Conservation (phyloP, 2,329 filamentous ascomycete species). For the Phoma herbarum region DNA sequence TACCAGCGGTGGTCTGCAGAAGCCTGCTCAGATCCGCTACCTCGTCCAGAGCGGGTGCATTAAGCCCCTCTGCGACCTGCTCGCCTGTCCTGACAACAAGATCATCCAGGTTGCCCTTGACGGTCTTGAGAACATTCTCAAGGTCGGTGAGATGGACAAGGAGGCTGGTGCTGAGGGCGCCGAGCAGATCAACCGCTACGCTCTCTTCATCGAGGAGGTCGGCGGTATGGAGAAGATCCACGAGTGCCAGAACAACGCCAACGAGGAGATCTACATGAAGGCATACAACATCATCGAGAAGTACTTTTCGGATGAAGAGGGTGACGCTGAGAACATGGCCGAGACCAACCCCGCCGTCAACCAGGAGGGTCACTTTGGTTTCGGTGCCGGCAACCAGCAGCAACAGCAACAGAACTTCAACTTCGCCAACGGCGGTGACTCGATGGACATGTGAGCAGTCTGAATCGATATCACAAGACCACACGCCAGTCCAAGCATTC, state of each 20-base stretch:
- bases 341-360: slow-evolving; percentile 77
- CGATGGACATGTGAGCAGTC: slow-evolving; percentile 74
- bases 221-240: slow-evolving; percentile 99
- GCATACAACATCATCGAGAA: slow-evolving; percentile 99
- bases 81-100: slow-evolving; percentile 98
- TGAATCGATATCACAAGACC: not conserved
- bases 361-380: slow-evolving; percentile 80
- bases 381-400: slow-evolving; percentile 68
- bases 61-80: slow-evolving; percentile 93
- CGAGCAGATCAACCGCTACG: slow-evolving; percentile 91
- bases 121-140: slow-evolving; percentile 98
- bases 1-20: slow-evolving; percentile 95
- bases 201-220: slow-evolving; percentile 97
- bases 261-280: slow-evolving; percentile 99
- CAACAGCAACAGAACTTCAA: slow-evolving; percentile 84
- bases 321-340: slow-evolving; percentile 77
- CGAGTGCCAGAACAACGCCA: slow-evolving; percentile 99
- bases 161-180: slow-evolving; percentile 73
- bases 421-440: slow-evolving; percentile 82
- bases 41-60: slow-evolving; percentile 94
- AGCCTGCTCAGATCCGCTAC: slow-evolving; percentile 98
- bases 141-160: slow-evolving; percentile 99
- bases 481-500: slow-evolving; percentile 9
- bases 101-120: slow-evolving; percentile 99
- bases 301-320: slow-evolving; percentile 99